Base-by-base conservation (phyloP, 2,329 filamentous ascomycete species). In the Cladorrhinum sp. region DNA sequence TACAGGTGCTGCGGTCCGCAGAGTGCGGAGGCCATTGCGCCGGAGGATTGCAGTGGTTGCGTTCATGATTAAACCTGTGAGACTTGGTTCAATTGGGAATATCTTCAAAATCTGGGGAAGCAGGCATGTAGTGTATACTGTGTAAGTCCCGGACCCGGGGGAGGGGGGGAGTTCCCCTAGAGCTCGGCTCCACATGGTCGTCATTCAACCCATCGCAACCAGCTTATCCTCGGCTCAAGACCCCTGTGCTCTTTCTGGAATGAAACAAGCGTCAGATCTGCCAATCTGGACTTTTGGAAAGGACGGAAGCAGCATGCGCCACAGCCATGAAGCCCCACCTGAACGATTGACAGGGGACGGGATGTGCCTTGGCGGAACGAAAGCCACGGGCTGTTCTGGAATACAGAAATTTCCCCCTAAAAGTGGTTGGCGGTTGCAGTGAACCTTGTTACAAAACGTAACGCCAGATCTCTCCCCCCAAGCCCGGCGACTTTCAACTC, bases 11-110 rank as follows among this genome's bases (percentile, higher is more conserved):
- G 85, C 75, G 51, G 90, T 83, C 70, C 65, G 61, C 55, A 89
- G 74, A 67, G 79, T 81, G 68, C 84, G 82, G 61, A 87, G 73
- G 48, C 80, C 72, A 69, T 82, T 84, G 82, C 83, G 83, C 57
- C 58, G 16, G 42, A 46, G 72, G 68, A 63, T 53, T 24, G 59
- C 39, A 20, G 59, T 57, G 26, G 50, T 48, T 21, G 57, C 55
- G 64, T 62, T 56, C 63, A 58, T 64, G 48, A 16, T 56, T 58
- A 26, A 20, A 21, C 21, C 12, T 18, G 33, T 58, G 42, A 9
- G 57, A 54, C 53, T 1, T 10, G 8, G 33, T 2, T 16, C 16
- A 49, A 52, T 28, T 57, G 49, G 14, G 36, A 57, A 42, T 60
- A 23, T 20, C 49, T 51, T 26, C 23, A 46, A 53, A 53, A 39